Conservation (phyloP, 768 basidiomycete genomes). For the Boletus sp. region DNA sequence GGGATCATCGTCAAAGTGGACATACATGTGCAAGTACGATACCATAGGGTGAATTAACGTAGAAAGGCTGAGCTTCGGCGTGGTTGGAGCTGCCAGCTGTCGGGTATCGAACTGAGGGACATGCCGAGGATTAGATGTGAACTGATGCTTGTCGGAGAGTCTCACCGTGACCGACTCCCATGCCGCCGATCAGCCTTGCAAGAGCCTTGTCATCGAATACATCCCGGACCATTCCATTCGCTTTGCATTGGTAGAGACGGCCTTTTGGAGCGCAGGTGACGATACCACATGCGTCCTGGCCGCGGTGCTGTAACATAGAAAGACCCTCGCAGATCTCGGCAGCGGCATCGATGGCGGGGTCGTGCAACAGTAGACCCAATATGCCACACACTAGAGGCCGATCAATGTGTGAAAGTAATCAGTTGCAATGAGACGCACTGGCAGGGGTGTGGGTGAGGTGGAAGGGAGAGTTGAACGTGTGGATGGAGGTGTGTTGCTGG, state of each 20-base stretch:
- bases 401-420: slow-evolving; percentile 1
- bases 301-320: slow-evolving; percentile 93
- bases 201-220: slow-evolving; percentile 84
- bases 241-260: slow-evolving; percentile 96
- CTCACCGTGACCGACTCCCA: slow-evolving; percentile 97
- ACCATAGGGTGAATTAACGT: slow-evolving; percentile 99
- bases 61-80: slow-evolving; percentile 98
- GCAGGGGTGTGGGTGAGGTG: slow-evolving; percentile 4
- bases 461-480: slow-evolving; percentile 2
- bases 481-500: slow-evolving; percentile 1
- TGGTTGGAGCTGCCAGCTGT: slow-evolving; percentile 97
- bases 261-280: slow-evolving; percentile 95
- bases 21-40: slow-evolving; percentile 96
- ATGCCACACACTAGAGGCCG: slow-evolving; percentile 78
- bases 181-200: slow-evolving; percentile 77
- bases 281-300: slow-evolving; percentile 97
- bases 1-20: slow-evolving; percentile 6
- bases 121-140: slow-evolving; percentile 10
- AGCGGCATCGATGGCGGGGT: slow-evolving; percentile 70
- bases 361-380: slow-evolving; percentile 81
- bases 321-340: slow-evolving; percentile 91
- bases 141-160: background rate
- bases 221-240: slow-evolving; percentile 98
- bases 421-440: slow-evolving; percentile 27
- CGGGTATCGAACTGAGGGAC: slow-evolving; percentile 81